These are phyloP conservation scores for Hapsidospora chrysogenum DNA, from an alignment of 495 filamentous ascomycete genomes.

Conservation along the genomic window DNA sequence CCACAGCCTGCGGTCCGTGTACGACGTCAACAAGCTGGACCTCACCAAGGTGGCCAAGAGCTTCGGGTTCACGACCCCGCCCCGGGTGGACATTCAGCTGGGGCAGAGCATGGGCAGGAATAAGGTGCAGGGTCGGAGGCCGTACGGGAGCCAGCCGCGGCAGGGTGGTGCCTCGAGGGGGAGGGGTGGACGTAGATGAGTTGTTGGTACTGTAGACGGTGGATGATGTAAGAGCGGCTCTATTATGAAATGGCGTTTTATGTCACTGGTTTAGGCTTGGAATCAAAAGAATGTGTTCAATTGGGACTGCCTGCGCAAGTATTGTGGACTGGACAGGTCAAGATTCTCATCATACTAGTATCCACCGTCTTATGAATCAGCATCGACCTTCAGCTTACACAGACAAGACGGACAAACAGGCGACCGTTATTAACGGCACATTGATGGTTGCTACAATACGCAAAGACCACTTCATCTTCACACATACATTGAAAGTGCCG, in stretches of 20 bases:
- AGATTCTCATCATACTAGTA: too few relatives aligned
- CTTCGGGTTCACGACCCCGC: slow-evolving; percentile 82
- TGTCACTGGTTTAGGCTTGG: too few relatives aligned
- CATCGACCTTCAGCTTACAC: too few relatives aligned
- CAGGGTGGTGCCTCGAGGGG: slow-evolving; percentile 9
- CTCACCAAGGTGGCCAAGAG: slow-evolving; percentile 84
- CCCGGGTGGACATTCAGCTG: slow-evolving; percentile 75
- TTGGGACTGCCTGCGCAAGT: too few relatives aligned
- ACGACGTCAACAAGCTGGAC: slow-evolving; percentile 87
- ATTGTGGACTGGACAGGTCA: too few relatives aligned
- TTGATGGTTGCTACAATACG: too few relatives aligned
- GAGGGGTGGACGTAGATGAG: background rate
- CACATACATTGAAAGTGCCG: too few relatives aligned
- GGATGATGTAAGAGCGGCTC: background rate
- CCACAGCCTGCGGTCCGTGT: slow-evolving; percentile 76
- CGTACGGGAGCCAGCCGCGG: slow-evolving; percentile 53
- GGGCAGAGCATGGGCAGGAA: slow-evolving; percentile 76
- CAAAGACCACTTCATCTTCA: too few relatives aligned
- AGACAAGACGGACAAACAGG: too few relatives aligned
- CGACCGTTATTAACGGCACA: too few relatives aligned
- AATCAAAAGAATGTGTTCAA: too few relatives aligned
- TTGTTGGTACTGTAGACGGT: background rate
- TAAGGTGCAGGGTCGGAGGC: slow-evolving; percentile 54
- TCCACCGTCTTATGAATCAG: too few relatives aligned
- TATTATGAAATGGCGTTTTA: background rate